phyloP scores from a whole-genome alignment of 1,284 basidiomycete genomes.

The Taiwanofungus camphoratus region DNA sequence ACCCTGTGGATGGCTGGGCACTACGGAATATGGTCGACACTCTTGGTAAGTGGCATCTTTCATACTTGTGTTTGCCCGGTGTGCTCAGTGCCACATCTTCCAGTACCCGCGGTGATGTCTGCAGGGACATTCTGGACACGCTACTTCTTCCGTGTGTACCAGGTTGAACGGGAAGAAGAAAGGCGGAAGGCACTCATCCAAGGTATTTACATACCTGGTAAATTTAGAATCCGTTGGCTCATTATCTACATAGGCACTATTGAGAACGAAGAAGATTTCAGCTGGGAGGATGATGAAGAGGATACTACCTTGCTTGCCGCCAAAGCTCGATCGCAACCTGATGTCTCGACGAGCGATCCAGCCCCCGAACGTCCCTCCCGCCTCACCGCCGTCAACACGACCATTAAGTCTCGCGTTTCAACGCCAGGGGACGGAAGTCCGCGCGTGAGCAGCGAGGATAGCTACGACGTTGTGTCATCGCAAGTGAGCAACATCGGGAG shows the following conservation, averaged over 20 bases:
- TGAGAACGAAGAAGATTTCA: slow-evolving; percentile 71
- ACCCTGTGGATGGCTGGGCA: slow-evolving; percentile 48
- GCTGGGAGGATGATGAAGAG: slow-evolving; percentile 76
- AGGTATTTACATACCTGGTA: slow-evolving; percentile 59
- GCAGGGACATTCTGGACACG: slow-evolving; percentile 82
- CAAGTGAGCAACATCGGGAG: slow-evolving; percentile 28
- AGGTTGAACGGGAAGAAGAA: slow-evolving; percentile 80
- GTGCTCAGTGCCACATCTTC: neutral
- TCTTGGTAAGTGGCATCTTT: slow-evolving; percentile 45
- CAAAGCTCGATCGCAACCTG: slow-evolving; percentile 5
- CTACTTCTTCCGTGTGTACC: slow-evolving; percentile 87
- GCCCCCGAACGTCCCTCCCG: slow-evolving; percentile 7
- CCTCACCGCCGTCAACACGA: slow-evolving; percentile 15
- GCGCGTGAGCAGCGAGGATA: slow-evolving; percentile 59
- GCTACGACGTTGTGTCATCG: slow-evolving; percentile 68
- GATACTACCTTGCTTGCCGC: slow-evolving; percentile 36
- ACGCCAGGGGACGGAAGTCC: slow-evolving; percentile 42
- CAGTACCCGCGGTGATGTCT: slow-evolving; percentile 70
- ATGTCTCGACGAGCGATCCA: slow-evolving; percentile 1
- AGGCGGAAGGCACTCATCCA: slow-evolving; percentile 77
- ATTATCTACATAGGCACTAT: slow-evolving; percentile 35
- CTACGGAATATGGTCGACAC: slow-evolving; percentile 54
- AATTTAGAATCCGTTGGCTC: too few relatives aligned
- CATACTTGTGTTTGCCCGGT: neutral
- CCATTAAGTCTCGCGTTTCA: slow-evolving; percentile 26